Conservation (phyloP, 2,329 filamentous ascomycete genomes). For the Verticillium nonalfalfae region DNA sequence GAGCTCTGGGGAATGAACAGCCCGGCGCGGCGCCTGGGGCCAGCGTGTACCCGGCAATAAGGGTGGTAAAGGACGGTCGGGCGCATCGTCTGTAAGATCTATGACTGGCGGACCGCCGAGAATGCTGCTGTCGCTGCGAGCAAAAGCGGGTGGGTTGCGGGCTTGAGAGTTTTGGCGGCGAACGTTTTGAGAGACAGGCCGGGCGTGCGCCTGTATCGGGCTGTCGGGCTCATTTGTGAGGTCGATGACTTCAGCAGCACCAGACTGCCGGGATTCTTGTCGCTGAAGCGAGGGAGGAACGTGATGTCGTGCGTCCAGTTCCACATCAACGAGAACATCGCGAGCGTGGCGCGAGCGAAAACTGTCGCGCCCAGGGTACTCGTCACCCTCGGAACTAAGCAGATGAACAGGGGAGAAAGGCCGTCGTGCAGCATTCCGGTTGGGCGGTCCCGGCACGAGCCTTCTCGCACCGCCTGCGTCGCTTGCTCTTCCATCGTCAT, state of each 20-base stretch:
- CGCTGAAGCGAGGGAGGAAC: neutral
- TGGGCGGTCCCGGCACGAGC: neutral
- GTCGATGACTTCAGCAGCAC: slow-evolving; percentile 35
- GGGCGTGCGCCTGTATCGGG: slow-evolving; percentile 18
- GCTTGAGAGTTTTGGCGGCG: slow-evolving; percentile 32
- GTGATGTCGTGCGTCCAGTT: slow-evolving; percentile 4
- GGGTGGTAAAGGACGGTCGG: slow-evolving; percentile 17
- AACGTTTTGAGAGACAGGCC: slow-evolving; percentile 23
- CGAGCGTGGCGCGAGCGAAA: slow-evolving; percentile 9
- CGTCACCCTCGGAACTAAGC: neutral
- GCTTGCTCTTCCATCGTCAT: neutral
- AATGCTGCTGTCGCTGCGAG: slow-evolving; percentile 38
- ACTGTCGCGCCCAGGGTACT: slow-evolving; percentile 3
- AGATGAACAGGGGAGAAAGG: neutral
- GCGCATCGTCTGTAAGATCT: slow-evolving; percentile 44
- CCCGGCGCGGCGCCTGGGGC: neutral
- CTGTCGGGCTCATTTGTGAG: slow-evolving; percentile 45
- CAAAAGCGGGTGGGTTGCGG: slow-evolving; percentile 31
- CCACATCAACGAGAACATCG: slow-evolving; percentile 20
- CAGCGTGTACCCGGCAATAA: neutral
- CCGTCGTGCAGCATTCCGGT: neutral
- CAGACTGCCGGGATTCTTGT: slow-evolving; percentile 3
- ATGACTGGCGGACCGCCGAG: slow-evolving; percentile 32
- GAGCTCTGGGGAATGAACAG: neutral
- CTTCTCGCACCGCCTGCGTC: neutral